phyloP scores from a whole-genome alignment of 2,329 filamentous ascomycete species.

The Huntiella bhutanensis region DNA sequence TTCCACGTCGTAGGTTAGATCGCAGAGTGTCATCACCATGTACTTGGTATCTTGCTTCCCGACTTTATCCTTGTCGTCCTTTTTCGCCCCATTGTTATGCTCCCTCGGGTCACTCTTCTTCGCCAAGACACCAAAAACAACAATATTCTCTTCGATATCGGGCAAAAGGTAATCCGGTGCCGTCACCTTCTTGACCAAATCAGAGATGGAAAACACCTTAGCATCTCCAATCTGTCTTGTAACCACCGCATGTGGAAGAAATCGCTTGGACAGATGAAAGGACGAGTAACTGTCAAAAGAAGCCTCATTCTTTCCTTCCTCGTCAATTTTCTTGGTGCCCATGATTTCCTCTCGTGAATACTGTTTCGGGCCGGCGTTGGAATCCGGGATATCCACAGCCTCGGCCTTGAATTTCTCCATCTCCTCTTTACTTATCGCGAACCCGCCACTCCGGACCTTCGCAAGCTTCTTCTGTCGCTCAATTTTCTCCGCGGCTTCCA shows the following conservation, averaged over 20 bases:
- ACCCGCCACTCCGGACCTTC: conserved; percentile 34
- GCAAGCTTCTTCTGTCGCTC: conserved; percentile 34
- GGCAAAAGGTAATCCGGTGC: conserved; percentile 67
- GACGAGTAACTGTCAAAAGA: conserved; percentile 76
- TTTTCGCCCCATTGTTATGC: conserved; percentile 25
- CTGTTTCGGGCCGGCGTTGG: conserved; percentile 27
- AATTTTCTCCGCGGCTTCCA: conserved; percentile 30
- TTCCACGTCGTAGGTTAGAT: conserved; percentile 79
- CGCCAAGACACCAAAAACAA: conserved; percentile 73
- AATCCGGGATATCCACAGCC: conserved; percentile 34
- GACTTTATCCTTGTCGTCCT: conserved; percentile 24
- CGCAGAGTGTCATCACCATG: conserved; percentile 76
- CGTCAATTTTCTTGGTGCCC: conserved; percentile 19
- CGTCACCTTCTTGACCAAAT: conserved; percentile 64
- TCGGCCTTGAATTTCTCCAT: conserved; percentile 40
- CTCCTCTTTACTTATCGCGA: conserved; percentile 36
- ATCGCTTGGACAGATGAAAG: conserved; percentile 63
- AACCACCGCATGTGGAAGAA: conserved; percentile 64
- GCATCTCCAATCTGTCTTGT: conserved; percentile 62
- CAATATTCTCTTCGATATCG: conserved; percentile 67
- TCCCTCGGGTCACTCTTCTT: conserved; percentile 66
- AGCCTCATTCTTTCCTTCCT: conserved; percentile 27
- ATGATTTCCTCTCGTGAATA: conserved; percentile 48
- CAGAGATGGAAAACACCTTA: conserved; percentile 58
- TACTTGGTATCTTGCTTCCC: conserved; percentile 46